Base-by-base conservation (phyloP, 2,329 filamentous ascomycete genomes). In the Cytospora piceae region DNA sequence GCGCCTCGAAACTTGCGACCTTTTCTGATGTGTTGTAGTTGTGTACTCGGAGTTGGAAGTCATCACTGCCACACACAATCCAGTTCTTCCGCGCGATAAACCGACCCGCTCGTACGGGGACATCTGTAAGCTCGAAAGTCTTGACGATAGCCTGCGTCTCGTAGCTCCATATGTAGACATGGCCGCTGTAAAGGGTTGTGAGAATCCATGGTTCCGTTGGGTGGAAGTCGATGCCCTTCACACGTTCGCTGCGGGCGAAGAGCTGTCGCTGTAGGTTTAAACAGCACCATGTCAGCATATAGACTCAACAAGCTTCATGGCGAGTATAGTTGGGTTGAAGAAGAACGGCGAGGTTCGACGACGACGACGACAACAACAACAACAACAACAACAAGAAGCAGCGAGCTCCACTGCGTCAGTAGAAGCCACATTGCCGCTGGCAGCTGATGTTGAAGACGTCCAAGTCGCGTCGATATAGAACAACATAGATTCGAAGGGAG, bases 1-100 rank as follows among this genome's bases (percentile, higher is more conserved):
- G 95, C 60, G 94, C 94, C 81, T 98, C 94, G 79, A 97, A 98
- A 20, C 92, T 92, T 62, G 93, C 94, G 74, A 98, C 95, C 86
- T 97, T 98, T 81, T 99, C 95, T 67, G 93, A 96, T 62, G 95
- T 99, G 82, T 99, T 98, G 86, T 98, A 99, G 83, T 99, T 98
- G 86, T 97, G 96, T 70, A 96, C 92, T 72, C 94, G 91, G 62
- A 88, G 78, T 76, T 88, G 85, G 81, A 96, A 99, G 81, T 96
- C 93, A 81, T 96, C 93, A 71, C 91, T 94, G 75, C 95, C 95
- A 80, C 93, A 95, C 63, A 96, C 92, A 73, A 97, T 96, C 95
- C 95, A 99, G 80, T 98, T 99, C 88, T 99, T 99, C 73, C 95
- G 88, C 72, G 95, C 92, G 75, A 99, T 88, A 79, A 99, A 99